These are phyloP conservation scores for Nicotiana tomentosiformis DNA, from an alignment of 257 asterid species.

Conservation along the genomic window DNA sequence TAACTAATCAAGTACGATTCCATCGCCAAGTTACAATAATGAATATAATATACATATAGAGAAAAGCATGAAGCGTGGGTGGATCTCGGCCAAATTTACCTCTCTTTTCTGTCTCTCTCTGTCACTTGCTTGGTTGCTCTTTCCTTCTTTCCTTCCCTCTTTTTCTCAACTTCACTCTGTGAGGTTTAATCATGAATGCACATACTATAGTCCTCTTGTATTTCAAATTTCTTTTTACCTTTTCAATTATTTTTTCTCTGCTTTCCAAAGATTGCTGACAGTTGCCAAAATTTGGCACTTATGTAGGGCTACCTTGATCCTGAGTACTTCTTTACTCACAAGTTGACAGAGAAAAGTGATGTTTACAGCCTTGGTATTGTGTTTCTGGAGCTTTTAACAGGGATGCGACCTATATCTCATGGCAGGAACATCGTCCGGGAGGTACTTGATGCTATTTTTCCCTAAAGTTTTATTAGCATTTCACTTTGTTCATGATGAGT, in stretches of 20 bases:
- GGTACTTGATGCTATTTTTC: background rate
- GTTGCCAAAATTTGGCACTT: background rate
- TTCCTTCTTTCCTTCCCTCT: background rate
- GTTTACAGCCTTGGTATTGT: slow-evolving; percentile 7
- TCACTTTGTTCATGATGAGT: background rate
- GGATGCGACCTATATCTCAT: slow-evolving; percentile 9
- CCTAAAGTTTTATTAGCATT: background rate
- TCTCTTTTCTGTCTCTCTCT: background rate
- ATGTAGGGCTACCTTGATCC: slow-evolving; percentile 8
- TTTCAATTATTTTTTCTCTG: background rate
- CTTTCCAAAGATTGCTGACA: background rate
- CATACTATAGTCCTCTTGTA: background rate
- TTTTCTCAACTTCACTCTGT: background rate
- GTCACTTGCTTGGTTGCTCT: background rate
- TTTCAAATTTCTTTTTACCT: background rate
- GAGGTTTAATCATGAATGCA: background rate
- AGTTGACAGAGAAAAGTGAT: slow-evolving; percentile 11
- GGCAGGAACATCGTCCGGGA: slow-evolving; percentile 9
- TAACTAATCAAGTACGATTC: background rate
- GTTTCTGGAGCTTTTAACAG: slow-evolving; percentile 8
- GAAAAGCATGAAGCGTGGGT: background rate
- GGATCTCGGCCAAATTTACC: background rate
- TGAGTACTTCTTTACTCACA: slow-evolving; percentile 4
- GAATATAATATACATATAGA: background rate
- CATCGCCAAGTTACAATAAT: background rate